phyloP scores from a whole-genome alignment of 1,139 yeast species.

The Yamadazyma diddensiae region DNA sequence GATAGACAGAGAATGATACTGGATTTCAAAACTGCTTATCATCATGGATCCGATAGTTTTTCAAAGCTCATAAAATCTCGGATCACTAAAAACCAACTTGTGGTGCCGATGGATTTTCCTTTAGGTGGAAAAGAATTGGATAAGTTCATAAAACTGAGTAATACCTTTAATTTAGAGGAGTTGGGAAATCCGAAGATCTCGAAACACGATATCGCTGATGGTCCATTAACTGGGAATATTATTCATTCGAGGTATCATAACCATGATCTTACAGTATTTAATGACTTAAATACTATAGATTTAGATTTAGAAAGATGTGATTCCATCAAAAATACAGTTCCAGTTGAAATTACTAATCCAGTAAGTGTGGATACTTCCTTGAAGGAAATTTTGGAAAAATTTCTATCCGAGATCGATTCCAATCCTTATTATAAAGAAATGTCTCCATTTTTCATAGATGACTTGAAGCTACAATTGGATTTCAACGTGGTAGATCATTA shows the following conservation, averaged over 20 bases:
- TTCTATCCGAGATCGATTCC: slow-evolving; percentile 15
- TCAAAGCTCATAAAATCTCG: slow-evolving; percentile 9
- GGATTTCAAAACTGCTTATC: slow-evolving; percentile 14
- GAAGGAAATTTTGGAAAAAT: slow-evolving; percentile 15
- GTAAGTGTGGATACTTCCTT: slow-evolving; percentile 20
- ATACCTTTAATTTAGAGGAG: slow-evolving; percentile 11
- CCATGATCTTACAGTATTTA: slow-evolving; percentile 18
- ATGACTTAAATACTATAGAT: slow-evolving; percentile 17
- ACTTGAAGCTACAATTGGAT: slow-evolving; percentile 24
- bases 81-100: slow-evolving; percentile 17
- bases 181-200: slow-evolving; percentile 14
- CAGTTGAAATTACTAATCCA: slow-evolving; percentile 19
- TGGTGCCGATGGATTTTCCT: slow-evolving; percentile 20
- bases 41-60: slow-evolving; percentile 12
- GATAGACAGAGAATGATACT: slow-evolving; percentile 5
- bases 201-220: slow-evolving; percentile 5
- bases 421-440: slow-evolving; percentile 25
- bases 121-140: slow-evolving; percentile 13
- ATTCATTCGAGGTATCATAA: slow-evolving; percentile 12
- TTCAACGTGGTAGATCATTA: slow-evolving; percentile 26
- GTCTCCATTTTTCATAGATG: slow-evolving; percentile 24
- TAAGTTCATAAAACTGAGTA: slow-evolving; percentile 12
- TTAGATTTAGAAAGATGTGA: slow-evolving; percentile 19
- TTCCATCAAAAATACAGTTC: slow-evolving; percentile 10
- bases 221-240: slow-evolving; percentile 9